phyloP scores from a whole-genome alignment of 2,329 filamentous ascomycete genomes.

The Talaromyces sp. region DNA sequence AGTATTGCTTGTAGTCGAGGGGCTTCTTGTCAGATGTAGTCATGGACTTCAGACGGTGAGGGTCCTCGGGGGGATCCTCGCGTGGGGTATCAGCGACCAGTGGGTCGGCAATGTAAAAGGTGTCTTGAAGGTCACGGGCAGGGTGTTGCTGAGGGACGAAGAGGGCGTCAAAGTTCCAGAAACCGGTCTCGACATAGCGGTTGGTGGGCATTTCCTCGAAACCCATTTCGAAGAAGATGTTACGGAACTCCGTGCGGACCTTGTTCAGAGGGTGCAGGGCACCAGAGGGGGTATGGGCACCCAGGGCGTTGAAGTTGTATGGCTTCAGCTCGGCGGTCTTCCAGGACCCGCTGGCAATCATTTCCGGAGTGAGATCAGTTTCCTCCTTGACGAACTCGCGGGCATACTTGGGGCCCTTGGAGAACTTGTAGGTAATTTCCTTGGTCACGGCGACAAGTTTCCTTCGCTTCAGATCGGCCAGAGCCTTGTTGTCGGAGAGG shows the following conservation, averaged over 20 bases:
- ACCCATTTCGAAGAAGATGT: conserved; percentile 99
- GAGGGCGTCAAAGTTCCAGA: conserved; percentile 98
- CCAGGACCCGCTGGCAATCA: conserved; percentile 85
- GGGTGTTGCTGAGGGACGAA: conserved; percentile 98
- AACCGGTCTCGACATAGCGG: conserved; percentile 91
- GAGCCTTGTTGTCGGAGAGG: conserved; percentile 71
- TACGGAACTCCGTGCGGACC: conserved; percentile 91
- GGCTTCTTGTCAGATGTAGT: conserved; percentile 50
- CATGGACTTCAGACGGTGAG: conserved; percentile 43
- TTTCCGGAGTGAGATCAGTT: conserved; percentile 91
- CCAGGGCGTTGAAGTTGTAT: conserved; percentile 75
- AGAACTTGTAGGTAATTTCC: conserved; percentile 78
- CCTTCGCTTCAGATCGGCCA: conserved; percentile 85
- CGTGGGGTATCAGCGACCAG: conserved; percentile 69
- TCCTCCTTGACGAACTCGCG: conserved; percentile 88
- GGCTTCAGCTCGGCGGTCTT: conserved; percentile 87
- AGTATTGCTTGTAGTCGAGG: conserved; percentile 80
- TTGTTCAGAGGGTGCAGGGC: conserved; percentile 73
- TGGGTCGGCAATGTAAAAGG: conserved; percentile 96
- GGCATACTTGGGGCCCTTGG: conserved; percentile 85
- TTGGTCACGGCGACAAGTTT: conserved; percentile 86
- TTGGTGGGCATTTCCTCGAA: conserved; percentile 98
- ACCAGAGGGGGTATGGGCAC: conserved; percentile 52
- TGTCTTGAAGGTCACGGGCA: conserved; percentile 94
- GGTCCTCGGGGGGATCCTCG: conserved; percentile 54